These are phyloP conservation scores for Santalum album DNA, from an alignment of 164 flowering plant species.

Conservation along the genomic window DNA sequence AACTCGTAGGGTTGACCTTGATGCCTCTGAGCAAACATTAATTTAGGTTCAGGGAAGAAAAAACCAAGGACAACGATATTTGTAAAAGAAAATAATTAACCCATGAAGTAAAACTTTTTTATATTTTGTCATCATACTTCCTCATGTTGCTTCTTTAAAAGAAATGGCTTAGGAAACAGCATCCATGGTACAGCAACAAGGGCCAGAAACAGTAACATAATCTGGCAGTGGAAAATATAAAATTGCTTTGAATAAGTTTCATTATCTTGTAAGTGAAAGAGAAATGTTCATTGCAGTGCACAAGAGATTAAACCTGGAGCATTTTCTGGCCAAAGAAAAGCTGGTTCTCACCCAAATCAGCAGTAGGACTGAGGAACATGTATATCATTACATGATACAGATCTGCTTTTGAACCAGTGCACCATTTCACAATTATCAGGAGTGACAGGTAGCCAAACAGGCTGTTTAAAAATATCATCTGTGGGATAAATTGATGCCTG, in stretches of 20 bases:
- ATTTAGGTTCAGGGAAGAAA: background rate
- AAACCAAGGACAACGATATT: background rate
- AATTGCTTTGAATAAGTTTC: slow-evolving; percentile 3
- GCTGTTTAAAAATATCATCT: slow-evolving; percentile 81
- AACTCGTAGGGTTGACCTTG: slow-evolving; percentile 63
- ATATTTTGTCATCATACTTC: slow-evolving; percentile 48
- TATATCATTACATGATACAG: slow-evolving; percentile 89
- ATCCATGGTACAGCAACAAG: slow-evolving; percentile 96
- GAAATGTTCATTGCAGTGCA: background rate
- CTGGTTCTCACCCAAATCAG: slow-evolving; percentile 92
- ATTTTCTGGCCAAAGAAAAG: slow-evolving; percentile 79
- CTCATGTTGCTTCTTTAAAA: slow-evolving; percentile 78
- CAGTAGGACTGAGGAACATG: slow-evolving; percentile 97
- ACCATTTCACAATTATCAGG: slow-evolving; percentile 83
- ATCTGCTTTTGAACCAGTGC: slow-evolving; percentile 93
- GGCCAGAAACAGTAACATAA: slow-evolving; percentile 60
- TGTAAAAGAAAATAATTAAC: background rate
- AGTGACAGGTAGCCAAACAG: slow-evolving; percentile 90
- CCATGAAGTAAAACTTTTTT: too few relatives aligned
- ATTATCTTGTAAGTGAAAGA: background rate
- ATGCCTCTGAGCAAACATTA: slow-evolving; percentile 57
- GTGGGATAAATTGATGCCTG: slow-evolving; percentile 96
- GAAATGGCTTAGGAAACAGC: slow-evolving; percentile 92
- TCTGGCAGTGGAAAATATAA: slow-evolving; percentile 27
- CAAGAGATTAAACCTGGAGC: slow-evolving; percentile 50